phyloP scores from a whole-genome alignment of 2,329 filamentous ascomycete genomes.

The Stylonectria norvegica region DNA sequence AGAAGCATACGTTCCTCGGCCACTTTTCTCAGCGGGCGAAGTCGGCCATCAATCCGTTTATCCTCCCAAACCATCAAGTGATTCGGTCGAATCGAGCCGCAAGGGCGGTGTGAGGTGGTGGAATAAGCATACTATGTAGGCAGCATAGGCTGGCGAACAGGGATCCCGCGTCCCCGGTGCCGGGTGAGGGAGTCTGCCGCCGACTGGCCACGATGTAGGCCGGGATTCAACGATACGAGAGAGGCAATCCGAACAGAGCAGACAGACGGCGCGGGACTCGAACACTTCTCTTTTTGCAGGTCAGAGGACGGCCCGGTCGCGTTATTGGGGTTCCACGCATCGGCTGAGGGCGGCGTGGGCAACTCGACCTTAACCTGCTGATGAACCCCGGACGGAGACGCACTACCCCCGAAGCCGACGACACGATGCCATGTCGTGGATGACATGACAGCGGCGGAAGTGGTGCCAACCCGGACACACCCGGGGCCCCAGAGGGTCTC shows the following conservation, averaged over 20 bases:
- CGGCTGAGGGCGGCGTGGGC: slow-evolving; percentile 18
- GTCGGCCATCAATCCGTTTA: slow-evolving; percentile 13
- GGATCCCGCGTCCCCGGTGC: slow-evolving; percentile 19
- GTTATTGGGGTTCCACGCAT: slow-evolving; percentile 21
- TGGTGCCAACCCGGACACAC: slow-evolving; percentile 30
- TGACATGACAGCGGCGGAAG: slow-evolving; percentile 19
- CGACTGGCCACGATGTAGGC: slow-evolving; percentile 10
- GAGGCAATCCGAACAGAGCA: slow-evolving; percentile 8
- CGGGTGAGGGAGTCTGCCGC: slow-evolving; percentile 7
- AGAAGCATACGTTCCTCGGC: slow-evolving; percentile 4
- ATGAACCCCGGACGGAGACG: slow-evolving; percentile 10
- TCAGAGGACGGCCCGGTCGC: slow-evolving; percentile 17
- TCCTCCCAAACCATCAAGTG: slow-evolving; percentile 4
- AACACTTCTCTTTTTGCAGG: slow-evolving; percentile 3
- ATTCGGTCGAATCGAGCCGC: slow-evolving; percentile 16
- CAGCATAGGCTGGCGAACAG: slow-evolving; percentile 6
- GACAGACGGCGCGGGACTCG: slow-evolving; percentile 1
- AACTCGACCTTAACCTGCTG: slow-evolving; percentile 1
- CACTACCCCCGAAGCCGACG: slow-evolving; percentile 6
- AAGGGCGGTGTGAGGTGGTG: slow-evolving; percentile 24
- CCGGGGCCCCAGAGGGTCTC: slow-evolving; percentile 24
- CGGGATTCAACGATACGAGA: slow-evolving; percentile 9
- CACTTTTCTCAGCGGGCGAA: slow-evolving; percentile 20
- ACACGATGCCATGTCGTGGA: slow-evolving; percentile 8
- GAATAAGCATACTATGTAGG: not conserved